Evolutionary conservation across 441 rosid species (phyloP), one percentile per base, ranked within the genome.

Genomic region (Gossypium trilobum): DNA sequence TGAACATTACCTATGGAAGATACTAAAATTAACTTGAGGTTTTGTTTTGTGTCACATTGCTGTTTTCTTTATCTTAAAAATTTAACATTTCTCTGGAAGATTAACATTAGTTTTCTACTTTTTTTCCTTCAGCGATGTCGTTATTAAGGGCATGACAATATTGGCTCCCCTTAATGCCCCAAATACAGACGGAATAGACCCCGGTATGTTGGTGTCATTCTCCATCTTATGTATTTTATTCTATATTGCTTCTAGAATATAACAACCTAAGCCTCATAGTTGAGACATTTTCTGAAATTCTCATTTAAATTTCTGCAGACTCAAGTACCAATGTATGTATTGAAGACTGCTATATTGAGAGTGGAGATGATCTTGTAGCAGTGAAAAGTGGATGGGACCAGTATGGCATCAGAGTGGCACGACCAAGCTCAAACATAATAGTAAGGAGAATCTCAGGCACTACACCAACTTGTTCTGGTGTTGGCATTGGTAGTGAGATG

Each of bases 301-400:
- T 48, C 31, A 29, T 54, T 54, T 44, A 31, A 19, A 16, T 5
- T 56, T 23, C 31, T 82, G 77, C 81, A 92, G 97, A 92, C 75
- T 94, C 97, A 0, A 76, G 97, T 84, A 84, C 86, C 70, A 85
- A 92, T 68, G 94, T 94, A 14, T 92, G 96, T 56, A 89, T 91
- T 11, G 97, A 94, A 78, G 97, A 92, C 78, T 87, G 95, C 80
- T 94, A 90, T 75, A 86, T 94, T 0, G 94, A 90, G 79, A 94
- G 97, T 0, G 99, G 97, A 1, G 97, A 94, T 75, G 99, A 92
- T 83, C 97, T 94, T 76, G 85, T 94, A 31, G 99, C 97, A 0
- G 87, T 94, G 56, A 94, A 94, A 71, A 94, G 99, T 66, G 97
- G 99, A 0, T 94, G 99, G 99, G 97, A 94, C 79, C 95, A 94